These are phyloP conservation scores for Pezicula rhizophila DNA, from an alignment of 2,329 filamentous ascomycete species.

Conservation along the genomic window DNA sequence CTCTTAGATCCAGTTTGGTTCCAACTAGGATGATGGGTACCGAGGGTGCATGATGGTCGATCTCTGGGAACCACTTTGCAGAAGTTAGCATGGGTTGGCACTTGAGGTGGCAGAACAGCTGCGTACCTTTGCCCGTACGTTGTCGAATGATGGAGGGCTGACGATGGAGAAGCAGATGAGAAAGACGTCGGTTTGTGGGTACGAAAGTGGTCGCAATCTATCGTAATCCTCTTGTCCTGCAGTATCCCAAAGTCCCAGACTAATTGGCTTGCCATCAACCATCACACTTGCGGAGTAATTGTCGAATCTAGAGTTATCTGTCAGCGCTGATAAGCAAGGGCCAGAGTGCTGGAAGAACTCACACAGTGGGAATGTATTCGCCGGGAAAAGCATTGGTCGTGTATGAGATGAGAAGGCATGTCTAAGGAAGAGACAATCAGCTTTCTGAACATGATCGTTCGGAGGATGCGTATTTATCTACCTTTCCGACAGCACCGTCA, in stretches of 20 bases:
- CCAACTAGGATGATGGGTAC: constrained; percentile 96
- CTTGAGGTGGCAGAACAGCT: constrained; percentile 1
- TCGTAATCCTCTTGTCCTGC: constrained; percentile 99
- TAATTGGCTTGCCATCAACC: constrained; percentile 97
- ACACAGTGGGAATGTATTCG: constrained; percentile 99
- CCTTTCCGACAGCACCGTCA: constrained; percentile 98
- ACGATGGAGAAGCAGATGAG: constrained; percentile 98
- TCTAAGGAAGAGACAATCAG: constrained; percentile 49
- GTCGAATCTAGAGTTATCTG: constrained; percentile 64
- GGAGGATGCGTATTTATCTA: constrained; percentile 37
- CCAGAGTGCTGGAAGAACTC: constrained; percentile 30
- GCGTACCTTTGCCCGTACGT: constrained; percentile 93
- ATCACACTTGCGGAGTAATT: constrained; percentile 99
- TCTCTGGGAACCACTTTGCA: constrained; percentile 87
- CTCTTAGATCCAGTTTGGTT: constrained; percentile 92
- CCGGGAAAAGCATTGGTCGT: constrained; percentile 99
- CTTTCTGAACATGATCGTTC: background rate
- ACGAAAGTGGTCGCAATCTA: constrained; percentile 86
- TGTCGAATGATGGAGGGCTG: constrained; percentile 95
- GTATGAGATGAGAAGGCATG: constrained; percentile 98
- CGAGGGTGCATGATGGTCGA: constrained; percentile 90
- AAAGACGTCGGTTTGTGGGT: constrained; percentile 97
- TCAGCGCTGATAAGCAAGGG: constrained; percentile 1
- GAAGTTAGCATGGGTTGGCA: background rate
- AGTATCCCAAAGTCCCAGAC: constrained; percentile 95